Evolutionary conservation across 176 grass and related monocot genomes (phyloP), one percentile per base, ranked within the genome.

Genomic region (Pharus latifolius): DNA sequence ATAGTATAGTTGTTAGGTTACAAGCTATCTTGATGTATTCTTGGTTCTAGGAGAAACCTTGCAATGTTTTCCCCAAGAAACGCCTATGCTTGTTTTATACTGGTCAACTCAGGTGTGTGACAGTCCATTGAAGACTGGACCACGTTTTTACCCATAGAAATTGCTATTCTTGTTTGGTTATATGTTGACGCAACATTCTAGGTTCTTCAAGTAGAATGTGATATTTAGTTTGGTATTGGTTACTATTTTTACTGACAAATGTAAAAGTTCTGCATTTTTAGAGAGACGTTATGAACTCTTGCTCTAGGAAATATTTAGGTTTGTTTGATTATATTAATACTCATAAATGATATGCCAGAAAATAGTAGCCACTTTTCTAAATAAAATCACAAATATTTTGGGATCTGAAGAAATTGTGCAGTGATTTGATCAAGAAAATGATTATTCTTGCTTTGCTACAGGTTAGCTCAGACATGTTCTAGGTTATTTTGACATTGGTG

Each of bases 401-500:
- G 31, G 1, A 1, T n/a, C 30, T 22, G 0, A 14, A 42, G 18
- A 5, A 64, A 15, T 51, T 74, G 37, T 53, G 17, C 13, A 10
- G 13, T 44, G 11, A 19, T 63, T 19, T 77, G 22, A 77, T 71
- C 18, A 73, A 52, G 14, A 1, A 53, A 7, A 59, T 26, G 7
- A 23, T 23, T 23, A 0, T 63, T 51, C 31, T 28, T 63, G 18
- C 17, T 54, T 38, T 18, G 26, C 63, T 85, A 19, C 83, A 85
- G 76, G 76, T 52, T 49, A 35, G 20, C 22, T 79, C 33, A 49
- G 64, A 7, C 48, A 78, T 85, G 71, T 81, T 78, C 7, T 61
- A 75, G 63, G 11, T 52, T 14, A 27, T 43, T 77, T 69, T 47
- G 32, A 46, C 37, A 10, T 56, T 78, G 65, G 12, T 42, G 34